phyloP scores from a whole-genome alignment of 495 filamentous ascomycete species.

The Xylaria nigripes region DNA sequence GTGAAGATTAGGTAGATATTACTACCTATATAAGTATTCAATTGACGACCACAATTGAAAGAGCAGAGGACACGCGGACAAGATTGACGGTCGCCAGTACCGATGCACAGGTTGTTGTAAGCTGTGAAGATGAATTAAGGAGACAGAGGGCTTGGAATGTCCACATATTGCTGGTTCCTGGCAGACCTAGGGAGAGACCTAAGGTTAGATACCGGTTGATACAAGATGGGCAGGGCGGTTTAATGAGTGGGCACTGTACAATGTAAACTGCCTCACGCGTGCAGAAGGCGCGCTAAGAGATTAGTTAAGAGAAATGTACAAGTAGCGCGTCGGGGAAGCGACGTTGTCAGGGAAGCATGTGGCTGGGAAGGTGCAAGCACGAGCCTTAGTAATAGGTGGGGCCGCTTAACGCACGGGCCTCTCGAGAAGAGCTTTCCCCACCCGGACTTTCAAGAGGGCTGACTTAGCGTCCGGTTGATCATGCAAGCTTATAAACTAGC shows the following conservation, averaged over 20 bases:
- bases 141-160: neutral
- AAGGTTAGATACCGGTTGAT: neutral
- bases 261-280: neutral
- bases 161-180: conserved; percentile 7
- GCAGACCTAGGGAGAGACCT: neutral
- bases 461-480: neutral
- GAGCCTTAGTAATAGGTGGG: neutral
- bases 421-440: neutral
- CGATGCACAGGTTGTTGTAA: neutral
- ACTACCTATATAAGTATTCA: neutral
- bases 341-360: neutral
- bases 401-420: conserved; percentile 4
- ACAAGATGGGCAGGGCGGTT: conserved; percentile 5
- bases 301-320: neutral
- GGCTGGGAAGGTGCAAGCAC: neutral
- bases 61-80: neutral
- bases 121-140: neutral
- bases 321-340: conserved; percentile 4
- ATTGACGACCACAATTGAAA: neutral
- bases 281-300: conserved; percentile 2
- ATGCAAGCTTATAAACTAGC: neutral
- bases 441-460: neutral
- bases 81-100: neutral
- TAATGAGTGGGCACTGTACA: conserved; percentile 11
- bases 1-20: neutral